These are phyloP conservation scores for Pythium coloratum DNA, from an alignment of 352 stramenopile genomes.

Conservation along the genomic window DNA sequence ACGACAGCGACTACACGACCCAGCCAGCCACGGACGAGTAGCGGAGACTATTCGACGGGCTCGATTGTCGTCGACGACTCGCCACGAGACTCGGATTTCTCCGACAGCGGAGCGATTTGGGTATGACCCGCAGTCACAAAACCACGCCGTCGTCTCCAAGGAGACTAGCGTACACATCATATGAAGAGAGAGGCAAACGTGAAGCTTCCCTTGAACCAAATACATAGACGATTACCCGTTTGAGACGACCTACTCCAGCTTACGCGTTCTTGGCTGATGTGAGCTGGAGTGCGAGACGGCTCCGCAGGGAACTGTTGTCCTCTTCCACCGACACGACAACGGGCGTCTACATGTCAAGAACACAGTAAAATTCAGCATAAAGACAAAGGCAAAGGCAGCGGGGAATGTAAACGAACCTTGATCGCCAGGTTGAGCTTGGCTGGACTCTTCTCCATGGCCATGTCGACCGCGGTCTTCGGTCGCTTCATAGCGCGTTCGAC, in stretches of 20 bases:
- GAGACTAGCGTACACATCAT: neutral
- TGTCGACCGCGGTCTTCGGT: slow-evolving; percentile 67
- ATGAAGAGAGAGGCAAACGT: neutral
- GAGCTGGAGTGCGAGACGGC: slow-evolving; percentile 23
- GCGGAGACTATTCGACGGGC: neutral
- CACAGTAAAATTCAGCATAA: neutral
- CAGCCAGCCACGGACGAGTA: neutral
- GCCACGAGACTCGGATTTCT: slow-evolving; percentile 11
- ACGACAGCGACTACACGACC: neutral
- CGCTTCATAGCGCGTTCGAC: slow-evolving; percentile 76
- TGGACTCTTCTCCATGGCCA: slow-evolving; percentile 74
- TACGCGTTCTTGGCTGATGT: slow-evolving; percentile 25
- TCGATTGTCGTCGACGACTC: neutral
- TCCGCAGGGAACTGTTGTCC: slow-evolving; percentile 16
- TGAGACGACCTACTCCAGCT: neutral
- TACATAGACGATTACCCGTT: slow-evolving; percentile 4
- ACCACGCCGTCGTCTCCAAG: neutral
- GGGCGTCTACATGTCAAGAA: neutral
- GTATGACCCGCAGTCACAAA: neutral
- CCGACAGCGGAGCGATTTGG: slow-evolving; percentile 17
- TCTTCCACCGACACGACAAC: neutral
- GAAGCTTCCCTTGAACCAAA: neutral
- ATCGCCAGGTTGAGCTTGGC: slow-evolving; percentile 35
- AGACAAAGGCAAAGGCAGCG: neutral
- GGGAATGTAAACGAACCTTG: slow-evolving; percentile 5